Base-by-base conservation (phyloP, 2,329 filamentous ascomycete species). In the Phyllachora maydis region DNA sequence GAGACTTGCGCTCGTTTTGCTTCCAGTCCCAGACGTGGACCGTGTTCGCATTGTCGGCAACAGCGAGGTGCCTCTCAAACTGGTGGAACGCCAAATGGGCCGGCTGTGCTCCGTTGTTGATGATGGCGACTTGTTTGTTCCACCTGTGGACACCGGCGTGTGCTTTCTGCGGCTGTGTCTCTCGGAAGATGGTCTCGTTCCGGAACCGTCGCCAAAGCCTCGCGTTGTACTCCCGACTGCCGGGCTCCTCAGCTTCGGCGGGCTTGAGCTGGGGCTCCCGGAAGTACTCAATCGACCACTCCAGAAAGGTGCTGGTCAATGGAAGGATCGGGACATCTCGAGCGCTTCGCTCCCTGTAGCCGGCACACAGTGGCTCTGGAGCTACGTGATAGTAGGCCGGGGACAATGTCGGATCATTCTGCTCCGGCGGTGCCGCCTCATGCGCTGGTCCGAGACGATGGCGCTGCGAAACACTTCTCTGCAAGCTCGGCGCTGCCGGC, bases 211-310 rank as follows among this genome's bases (percentile, higher is more conserved):
- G 65, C 88, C 88, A 98, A 3, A 98, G 56, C 10, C 88, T 70
- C 41, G 88, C 75, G 37, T 98, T 98, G 49, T 95, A 98, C 45
- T 95, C 83, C 10, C 78, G 78, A 39, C 82, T 93, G 16, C 88
- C 88, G 9, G 88, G 88, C 41, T 98, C 88, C 37, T 98, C 88
- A 13, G 83, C 78, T 43, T 98, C 88, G 28, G 77, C 83, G 3
- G 81, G 74, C 42, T 88, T 90, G 88, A 98, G 95, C 47, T 98
- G 88, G 16, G 88, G 88, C 45, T 95, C 83, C 15, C 83, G 78
- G 59, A 95, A 98, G 45, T 98, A 95, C 46, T 85, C 85, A 21
- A 88, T 82, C 4, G 83, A 92, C 83, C 85, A 98, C 32, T 92
- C 79, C 31, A 92, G 59, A 46, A 95, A 91, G 6, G 63, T 71